Base-by-base conservation (phyloP, 169 alveolate genomes). In the Eimeria maxima region DNA sequence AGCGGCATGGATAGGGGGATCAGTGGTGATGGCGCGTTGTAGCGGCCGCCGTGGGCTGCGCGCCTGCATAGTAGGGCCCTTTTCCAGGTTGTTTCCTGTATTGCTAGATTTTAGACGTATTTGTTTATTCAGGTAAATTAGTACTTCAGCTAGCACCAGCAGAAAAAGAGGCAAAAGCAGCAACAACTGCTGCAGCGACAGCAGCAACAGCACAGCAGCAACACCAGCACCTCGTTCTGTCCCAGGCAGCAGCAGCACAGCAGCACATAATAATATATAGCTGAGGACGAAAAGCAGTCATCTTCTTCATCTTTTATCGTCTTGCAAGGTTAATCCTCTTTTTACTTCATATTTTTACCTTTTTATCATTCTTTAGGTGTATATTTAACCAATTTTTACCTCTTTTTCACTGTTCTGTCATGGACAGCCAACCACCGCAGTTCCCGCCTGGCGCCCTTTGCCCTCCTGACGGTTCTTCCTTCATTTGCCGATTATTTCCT, bases 171-270 rank as follows among this genome's bases (percentile, higher is more conserved):
- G 83, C 83, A 73, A 73, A 73, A 73, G 83, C 83, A 73, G 53
- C 83, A 33, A 4, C 83, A 73, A 42, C 55, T 33, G 83, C 83
- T 33, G 45, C 55, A 73, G 83, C 83, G 38, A 27, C 55, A 29
- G 80, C 80, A 27, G 42, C 22, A 69, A 42, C 83, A 29, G 27
- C 83, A 42, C 83, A 29, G 27, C 83, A 73, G 83, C 55, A 73
- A 22, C 83, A 73, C 27, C 83, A 42, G 55, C 83, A 73, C 83
- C 83, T 14, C 83, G 55, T 53, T 69, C 83, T 73, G 83, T 73
- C 83, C 50, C 83, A 33, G 80, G 80, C 42, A 69, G 83, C 83
- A 8, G 38, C 80, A 69, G 69, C 69, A 60, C 69, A 16, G 69
- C 69, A 24, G 11, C 11, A 16, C 63, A 53, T 10, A 10, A 16